These are phyloP conservation scores for Erodium trifolium DNA, from an alignment of 441 rosid genomes.

Conservation along the genomic window DNA sequence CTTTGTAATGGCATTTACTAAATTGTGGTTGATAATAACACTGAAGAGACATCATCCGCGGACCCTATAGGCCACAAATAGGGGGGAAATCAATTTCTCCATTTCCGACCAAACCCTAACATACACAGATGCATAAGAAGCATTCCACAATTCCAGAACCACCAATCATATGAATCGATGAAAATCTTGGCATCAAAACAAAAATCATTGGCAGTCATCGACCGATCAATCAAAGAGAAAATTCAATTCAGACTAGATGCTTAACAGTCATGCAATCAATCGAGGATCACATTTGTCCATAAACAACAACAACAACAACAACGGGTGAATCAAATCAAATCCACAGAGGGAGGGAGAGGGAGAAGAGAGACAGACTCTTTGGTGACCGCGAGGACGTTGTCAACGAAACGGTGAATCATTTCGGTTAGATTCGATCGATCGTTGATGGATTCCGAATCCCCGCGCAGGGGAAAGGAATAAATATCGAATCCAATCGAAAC, in stretches of 20 bases:
- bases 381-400: conserved; percentile 62
- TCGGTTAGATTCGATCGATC: neutral
- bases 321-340: neutral
- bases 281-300: neutral
- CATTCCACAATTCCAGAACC: neutral
- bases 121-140: neutral
- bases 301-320: neutral
- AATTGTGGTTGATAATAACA: neutral
- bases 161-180: neutral
- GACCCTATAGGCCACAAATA: neutral
- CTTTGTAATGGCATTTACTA: no score
- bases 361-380: conserved; percentile 55
- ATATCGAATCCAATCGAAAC: neutral
- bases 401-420: conserved; percentile 70
- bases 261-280: neutral
- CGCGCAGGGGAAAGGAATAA: neutral
- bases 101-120: neutral
- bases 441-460: neutral
- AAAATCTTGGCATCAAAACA: neutral
- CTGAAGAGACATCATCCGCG: neutral
- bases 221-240: no score
- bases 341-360: conserved; percentile 8
- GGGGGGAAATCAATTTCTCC: neutral
- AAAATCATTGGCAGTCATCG: neutral
- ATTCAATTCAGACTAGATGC: neutral